Percentiles rank a stretch among this genome's conserved stretches.
These are phyloP conservation scores for Globisporangium acanthophoron DNA, from an alignment of 352 stramenopile species.

Conservation along the genomic window DNA sequence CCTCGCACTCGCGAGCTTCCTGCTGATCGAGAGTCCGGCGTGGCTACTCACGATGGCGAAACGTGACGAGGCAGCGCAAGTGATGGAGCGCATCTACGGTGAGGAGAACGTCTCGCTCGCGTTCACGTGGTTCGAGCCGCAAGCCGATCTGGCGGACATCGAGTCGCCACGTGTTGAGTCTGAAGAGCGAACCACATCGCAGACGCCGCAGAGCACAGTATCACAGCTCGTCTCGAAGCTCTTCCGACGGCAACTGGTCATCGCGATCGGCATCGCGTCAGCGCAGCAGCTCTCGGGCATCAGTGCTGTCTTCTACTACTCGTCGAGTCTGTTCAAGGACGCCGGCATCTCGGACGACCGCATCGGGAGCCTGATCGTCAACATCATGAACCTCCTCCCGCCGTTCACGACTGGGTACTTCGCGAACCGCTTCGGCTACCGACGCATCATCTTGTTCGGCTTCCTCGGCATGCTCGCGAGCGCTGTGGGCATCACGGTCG, in stretches of 20 bases:
- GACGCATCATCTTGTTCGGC: slow-evolving; percentile 43
- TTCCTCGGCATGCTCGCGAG: slow-evolving; percentile 37
- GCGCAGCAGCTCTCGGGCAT: slow-evolving; percentile 58
- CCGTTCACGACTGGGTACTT: slow-evolving; percentile 29
- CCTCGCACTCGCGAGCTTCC: slow-evolving; percentile 14
- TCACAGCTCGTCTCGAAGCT: slow-evolving; percentile 28
- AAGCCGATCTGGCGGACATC: not conserved
- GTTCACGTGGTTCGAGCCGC: slow-evolving; percentile 24
- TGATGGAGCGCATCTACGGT: slow-evolving; percentile 24
- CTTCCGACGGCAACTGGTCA: slow-evolving; percentile 41
- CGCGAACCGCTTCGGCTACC: slow-evolving; percentile 37
- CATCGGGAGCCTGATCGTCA: slow-evolving; percentile 32
- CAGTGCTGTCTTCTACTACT: slow-evolving; percentile 54
- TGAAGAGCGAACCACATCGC: not conserved
- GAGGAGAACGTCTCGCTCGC: slow-evolving; percentile 24
- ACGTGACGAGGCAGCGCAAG: slow-evolving; percentile 21
- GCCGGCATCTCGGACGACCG: slow-evolving; percentile 35
- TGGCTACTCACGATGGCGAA: slow-evolving; percentile 34
- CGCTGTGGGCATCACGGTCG: slow-evolving; percentile 41
- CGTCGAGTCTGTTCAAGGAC: slow-evolving; percentile 30
- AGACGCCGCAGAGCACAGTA: not conserved
- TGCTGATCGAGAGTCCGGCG: slow-evolving; percentile 32
- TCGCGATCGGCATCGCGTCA: slow-evolving; percentile 32
- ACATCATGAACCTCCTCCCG: slow-evolving; percentile 38
- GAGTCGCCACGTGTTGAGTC: slow-evolving; percentile 3